phyloP scores from a whole-genome alignment of 208 protist species.

The Blechomonas ayalai region DNA sequence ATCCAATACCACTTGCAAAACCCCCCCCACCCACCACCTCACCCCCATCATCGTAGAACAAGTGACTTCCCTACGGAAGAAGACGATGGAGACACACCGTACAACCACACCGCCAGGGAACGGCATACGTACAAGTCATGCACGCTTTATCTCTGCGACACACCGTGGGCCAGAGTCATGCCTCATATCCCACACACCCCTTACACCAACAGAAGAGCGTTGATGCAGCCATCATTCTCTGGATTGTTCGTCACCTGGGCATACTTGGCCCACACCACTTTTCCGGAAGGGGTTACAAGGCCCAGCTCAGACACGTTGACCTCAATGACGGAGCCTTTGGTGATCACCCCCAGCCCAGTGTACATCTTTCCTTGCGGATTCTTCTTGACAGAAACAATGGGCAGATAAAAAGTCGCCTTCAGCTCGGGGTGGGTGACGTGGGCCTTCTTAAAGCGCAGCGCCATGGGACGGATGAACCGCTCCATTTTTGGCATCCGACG shows the following conservation, averaged over 20 bases:
- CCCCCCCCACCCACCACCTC: no score
- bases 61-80: no score
- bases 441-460: slow-evolving; percentile 98
- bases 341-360: slow-evolving; percentile 99
- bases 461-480: slow-evolving; percentile 99
- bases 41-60: no score
- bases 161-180: neutral
- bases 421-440: slow-evolving; percentile 99
- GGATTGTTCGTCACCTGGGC: slow-evolving; percentile 99
- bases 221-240: slow-evolving; percentile 99
- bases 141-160: no score
- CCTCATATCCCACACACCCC: no score
- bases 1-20: no score
- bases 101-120: no score
- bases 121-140: no score
- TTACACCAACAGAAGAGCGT: slow-evolving; percentile 99
- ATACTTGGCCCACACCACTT: slow-evolving; percentile 98
- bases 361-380: slow-evolving; percentile 99
- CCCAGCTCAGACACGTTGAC: slow-evolving; percentile 99
- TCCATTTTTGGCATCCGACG: slow-evolving; percentile 99
- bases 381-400: slow-evolving; percentile 99
- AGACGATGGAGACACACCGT: no score
- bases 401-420: slow-evolving; percentile 98
- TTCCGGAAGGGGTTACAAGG: slow-evolving; percentile 98
- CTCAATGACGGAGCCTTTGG: slow-evolving; percentile 99